Conservation (phyloP, 805 yeast species). For the Candida takata region DNA sequence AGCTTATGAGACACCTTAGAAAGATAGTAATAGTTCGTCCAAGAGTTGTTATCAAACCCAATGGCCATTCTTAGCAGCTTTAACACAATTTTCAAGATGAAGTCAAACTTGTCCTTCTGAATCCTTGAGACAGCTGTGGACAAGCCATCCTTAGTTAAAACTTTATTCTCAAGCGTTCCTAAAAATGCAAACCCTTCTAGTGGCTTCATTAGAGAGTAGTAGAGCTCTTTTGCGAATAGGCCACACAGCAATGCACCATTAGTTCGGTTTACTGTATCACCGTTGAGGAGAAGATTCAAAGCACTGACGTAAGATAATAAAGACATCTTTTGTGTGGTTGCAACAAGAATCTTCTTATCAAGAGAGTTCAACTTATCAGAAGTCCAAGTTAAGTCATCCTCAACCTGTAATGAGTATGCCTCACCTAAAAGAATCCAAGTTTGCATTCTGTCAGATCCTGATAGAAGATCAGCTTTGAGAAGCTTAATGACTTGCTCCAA, state of each 20-base stretch:
- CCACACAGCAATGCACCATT: slow-evolving; percentile 42
- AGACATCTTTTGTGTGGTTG: slow-evolving; percentile 59
- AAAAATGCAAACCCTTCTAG: slow-evolving; percentile 57
- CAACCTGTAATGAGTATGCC: slow-evolving; percentile 70
- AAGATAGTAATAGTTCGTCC: slow-evolving; percentile 54
- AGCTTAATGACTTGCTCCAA: slow-evolving; percentile 64
- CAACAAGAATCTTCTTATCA: slow-evolving; percentile 56
- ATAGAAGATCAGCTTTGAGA: slow-evolving; percentile 58
- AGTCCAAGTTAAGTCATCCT: slow-evolving; percentile 89
- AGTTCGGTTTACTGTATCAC: slow-evolving; percentile 22
- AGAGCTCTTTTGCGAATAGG: slow-evolving; percentile 50
- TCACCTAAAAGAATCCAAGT: slow-evolving; percentile 83
- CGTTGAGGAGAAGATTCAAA: slow-evolving; percentile 32
- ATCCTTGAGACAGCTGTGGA: slow-evolving; percentile 1
- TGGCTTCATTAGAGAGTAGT: slow-evolving; percentile 38
- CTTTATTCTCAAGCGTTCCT: slow-evolving; percentile 5
- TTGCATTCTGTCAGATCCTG: slow-evolving; percentile 65
- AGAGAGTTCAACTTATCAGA: slow-evolving; percentile 66
- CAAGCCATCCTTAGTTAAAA: slow-evolving; percentile 19
- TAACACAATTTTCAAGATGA: slow-evolving; percentile 30
- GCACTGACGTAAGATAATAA: slow-evolving; percentile 74
- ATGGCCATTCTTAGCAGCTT: slow-evolving; percentile 43
- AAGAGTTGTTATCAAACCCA: slow-evolving; percentile 38
- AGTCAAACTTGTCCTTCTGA: slow-evolving; percentile 1
- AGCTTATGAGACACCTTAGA: slow-evolving; percentile 55